Evolutionary conservation across 345 rosid genomes (phyloP).

Genomic region (Eucalyptus sideroxylon): DNA sequence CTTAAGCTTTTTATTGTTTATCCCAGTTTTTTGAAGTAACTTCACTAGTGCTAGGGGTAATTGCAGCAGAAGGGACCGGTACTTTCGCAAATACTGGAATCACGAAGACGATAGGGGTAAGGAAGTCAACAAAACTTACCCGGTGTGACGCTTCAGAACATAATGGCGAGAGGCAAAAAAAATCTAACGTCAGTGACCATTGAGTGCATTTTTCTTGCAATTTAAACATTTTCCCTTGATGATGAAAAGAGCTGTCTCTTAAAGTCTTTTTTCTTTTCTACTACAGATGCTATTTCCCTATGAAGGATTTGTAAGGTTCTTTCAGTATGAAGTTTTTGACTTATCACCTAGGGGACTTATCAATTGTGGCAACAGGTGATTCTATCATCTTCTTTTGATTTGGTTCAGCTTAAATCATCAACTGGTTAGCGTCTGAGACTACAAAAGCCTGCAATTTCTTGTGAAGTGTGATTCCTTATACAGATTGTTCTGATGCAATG

Average conservation of each 20-base stretch:
- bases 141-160: conserved; percentile 6
- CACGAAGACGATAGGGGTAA: conserved; percentile 48
- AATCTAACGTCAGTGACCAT: conserved; percentile 25
- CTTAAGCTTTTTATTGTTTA: not conserved
- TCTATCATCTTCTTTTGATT: not conserved
- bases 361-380: conserved; percentile 79
- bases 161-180: conserved; percentile 20
- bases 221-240: not conserved
- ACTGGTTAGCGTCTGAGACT: not conserved
- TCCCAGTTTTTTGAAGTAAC: not conserved
- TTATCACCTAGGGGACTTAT: conserved; percentile 76
- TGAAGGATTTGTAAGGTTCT: conserved; percentile 62
- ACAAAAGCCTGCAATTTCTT: not conserved
- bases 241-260: not conserved
- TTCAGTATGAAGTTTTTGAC: conserved; percentile 47
- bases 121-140: conserved; percentile 38
- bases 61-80: conserved; percentile 18
- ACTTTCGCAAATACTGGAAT: conserved; percentile 22
- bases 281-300: conserved; percentile 64
- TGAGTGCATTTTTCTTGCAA: not conserved
- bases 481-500: not conserved
- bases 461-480: not conserved
- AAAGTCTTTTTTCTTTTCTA: not conserved
- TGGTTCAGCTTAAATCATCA: not conserved
- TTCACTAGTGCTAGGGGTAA: not conserved